A percentile compares a stretch with the other conserved stretches of the same genome.
phyloP scores from a whole-genome alignment of 2,329 filamentous ascomycete genomes.

The Verticillium nubilum region DNA sequence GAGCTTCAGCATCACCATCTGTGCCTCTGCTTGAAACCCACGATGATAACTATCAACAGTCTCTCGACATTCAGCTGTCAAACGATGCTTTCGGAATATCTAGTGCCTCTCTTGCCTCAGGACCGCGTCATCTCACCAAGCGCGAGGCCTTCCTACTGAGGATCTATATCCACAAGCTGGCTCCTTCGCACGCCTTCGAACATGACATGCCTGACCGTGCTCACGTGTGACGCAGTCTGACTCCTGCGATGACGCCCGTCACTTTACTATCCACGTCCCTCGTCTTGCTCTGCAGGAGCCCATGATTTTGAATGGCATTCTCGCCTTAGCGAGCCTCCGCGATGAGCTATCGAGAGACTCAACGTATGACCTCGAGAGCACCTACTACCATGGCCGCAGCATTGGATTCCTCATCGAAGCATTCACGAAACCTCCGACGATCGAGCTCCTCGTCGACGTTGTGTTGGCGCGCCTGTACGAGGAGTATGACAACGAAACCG shows the following conservation, averaged over 20 bases:
- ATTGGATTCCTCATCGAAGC: slow-evolving; percentile 39
- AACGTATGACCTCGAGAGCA: slow-evolving; percentile 31
- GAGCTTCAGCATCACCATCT: no score
- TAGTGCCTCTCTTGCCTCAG: no score
- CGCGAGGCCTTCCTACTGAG: slow-evolving; percentile 6
- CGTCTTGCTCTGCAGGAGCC: slow-evolving; percentile 38
- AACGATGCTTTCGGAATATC: no score
- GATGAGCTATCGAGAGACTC: slow-evolving; percentile 29
- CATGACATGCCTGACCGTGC: no score
- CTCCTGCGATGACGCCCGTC: slow-evolving; percentile 16
- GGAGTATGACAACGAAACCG: slow-evolving; percentile 26
- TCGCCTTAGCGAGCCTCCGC: slow-evolving; percentile 39
- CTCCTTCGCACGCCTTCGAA: no score
- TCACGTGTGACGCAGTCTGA: neutral
- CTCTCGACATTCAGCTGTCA: no score
- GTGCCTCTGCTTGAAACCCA: no score
- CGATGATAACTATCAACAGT: no score
- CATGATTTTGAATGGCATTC: slow-evolving; percentile 39
- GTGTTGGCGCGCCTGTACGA: slow-evolving; percentile 44
- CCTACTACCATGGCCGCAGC: slow-evolving; percentile 38
- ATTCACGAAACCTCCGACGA: slow-evolving; percentile 28
- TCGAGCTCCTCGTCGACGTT: slow-evolving; percentile 36
- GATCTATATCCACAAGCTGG: slow-evolving; percentile 8
- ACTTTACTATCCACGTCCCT: slow-evolving; percentile 40
- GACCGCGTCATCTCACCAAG: neutral